Conservation (phyloP, 2,329 filamentous ascomycete species). For the Coleophoma cylindrospora region DNA sequence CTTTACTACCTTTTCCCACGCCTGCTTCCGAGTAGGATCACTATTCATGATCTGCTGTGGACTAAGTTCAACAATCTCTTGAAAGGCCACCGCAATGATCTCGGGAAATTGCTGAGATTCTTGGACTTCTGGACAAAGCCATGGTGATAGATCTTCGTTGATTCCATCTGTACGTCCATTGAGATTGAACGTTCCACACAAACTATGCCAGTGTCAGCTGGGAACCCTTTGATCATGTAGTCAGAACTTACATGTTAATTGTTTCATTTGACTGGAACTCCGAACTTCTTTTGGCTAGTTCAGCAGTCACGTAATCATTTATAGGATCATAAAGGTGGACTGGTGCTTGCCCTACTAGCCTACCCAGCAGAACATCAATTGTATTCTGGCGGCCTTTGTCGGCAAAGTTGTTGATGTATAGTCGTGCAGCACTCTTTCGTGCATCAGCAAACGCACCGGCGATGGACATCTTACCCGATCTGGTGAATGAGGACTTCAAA, state of each 20-base stretch:
- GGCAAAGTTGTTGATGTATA: conserved; percentile 97
- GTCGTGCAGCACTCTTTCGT: conserved; percentile 85
- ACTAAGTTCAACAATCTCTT: conserved; percentile 96
- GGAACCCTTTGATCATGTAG: background rate
- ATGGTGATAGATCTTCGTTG: conserved; percentile 73
- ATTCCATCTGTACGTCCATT: conserved; percentile 82
- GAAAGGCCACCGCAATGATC: conserved; percentile 87
- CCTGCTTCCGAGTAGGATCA: conserved; percentile 76
- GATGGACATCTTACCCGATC: conserved; percentile 91
- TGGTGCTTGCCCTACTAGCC: conserved; percentile 74
- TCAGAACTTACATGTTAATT: conserved; percentile 55
- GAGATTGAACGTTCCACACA: conserved; percentile 87
- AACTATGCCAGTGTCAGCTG: conserved; percentile 18
- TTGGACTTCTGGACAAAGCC: conserved; percentile 70
- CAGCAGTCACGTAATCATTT: conserved; percentile 79
- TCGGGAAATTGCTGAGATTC: conserved; percentile 63
- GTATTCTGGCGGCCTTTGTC: conserved; percentile 91
- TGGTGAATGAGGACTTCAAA: conserved; percentile 90
- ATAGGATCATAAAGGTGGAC: conserved; percentile 91
- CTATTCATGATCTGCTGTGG: conserved; percentile 99
- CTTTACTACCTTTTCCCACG: conserved; percentile 83
- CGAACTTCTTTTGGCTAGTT: conserved; percentile 60
- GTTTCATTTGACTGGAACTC: conserved; percentile 73
- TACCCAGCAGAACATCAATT: conserved; percentile 87
- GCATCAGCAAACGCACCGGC: conserved; percentile 93